Evolutionary conservation across 2,329 filamentous ascomycete species (phyloP), one percentile per base, ranked within the genome.

Genomic region (Pochonia chlamydosporia): DNA sequence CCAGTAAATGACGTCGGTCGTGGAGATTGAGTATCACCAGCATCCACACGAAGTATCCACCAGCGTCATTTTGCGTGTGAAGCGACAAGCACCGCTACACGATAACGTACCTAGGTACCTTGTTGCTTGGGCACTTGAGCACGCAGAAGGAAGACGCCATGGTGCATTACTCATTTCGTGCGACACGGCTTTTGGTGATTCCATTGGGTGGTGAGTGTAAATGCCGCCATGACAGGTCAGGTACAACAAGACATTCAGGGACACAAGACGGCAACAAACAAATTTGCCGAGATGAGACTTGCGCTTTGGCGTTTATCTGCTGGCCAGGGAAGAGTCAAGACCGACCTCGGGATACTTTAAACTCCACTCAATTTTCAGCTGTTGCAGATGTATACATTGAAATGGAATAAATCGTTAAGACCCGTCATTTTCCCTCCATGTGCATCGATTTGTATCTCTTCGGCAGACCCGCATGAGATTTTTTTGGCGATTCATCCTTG

Each of bases 1-100:
- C 42, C 30, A 44, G 42, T 44, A 36, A 44, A 44, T 37, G 42
- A 44, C 42, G 42, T 44, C 42, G 16, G 42, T 5, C 42, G 30
- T 36, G 42, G 30, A 37, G 42, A 26, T 44, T 2, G 18, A 18
- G 42, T 36, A 10, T 44, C 28, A 44, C 36, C 42, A 20, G 18
- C 25, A 5, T 36, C 42, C 42, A 44, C 42, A 8, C 11, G 16
- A 36, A 36, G 33, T 18, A 20, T 36, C 16, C 33, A 36, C 16
- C 24, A n/a, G 42, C 42, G 42, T 36, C 18, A 36, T 44, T 35
- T 44, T 44, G 30, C 42, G 42, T 10, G 30, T 33, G 9, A 33
- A 33, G 30, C 14, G 14, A 33, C 30, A 5, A n/a, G 30, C 8
- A n/a, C 8, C 5, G 14, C 9, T n/a, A 33, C n/a, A n/a, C n/a